Base-by-base conservation (phyloP, 768 basidiomycete species). In the Arthromyces matolae region DNA sequence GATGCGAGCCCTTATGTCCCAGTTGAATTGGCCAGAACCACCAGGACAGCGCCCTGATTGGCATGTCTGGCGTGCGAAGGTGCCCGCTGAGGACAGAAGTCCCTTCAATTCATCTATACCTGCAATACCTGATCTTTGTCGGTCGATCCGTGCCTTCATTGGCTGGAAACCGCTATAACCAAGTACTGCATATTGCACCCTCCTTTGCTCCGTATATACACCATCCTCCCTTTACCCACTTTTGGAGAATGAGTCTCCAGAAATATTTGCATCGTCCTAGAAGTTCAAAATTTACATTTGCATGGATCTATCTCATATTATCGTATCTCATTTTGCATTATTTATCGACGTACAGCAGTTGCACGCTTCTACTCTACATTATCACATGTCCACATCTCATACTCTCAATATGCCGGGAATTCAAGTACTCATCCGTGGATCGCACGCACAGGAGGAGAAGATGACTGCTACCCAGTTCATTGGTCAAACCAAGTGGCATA, bases 131-230 rank as follows among this genome's bases (percentile, higher is more conserved):
- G 58, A 63, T 33, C 27, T 75, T 2, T 78, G 77, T 51, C 65
- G 81, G 54, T 68, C 73, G 36, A 54, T 84, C 43, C 74, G 79
- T n/a, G 78, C 72, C 28, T 83, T 82, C 55, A 75, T 80, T 20
- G 79, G 71, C 45, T 67, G 69, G 57, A 81, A 83, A 58, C 59
- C 64, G 8, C 45, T 56, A 31, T 36, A 18, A 18, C 14, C 0
- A n/a, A n/a, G n/a, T n/a, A n/a, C n/a, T n/a, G n/a, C n/a, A n/a
- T n/a, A n/a, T n/a, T n/a, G n/a, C n/a, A n/a, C n/a, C n/a, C n/a
- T n/a, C n/a, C n/a, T n/a, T n/a, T n/a, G n/a, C n/a, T n/a, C n/a
- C n/a, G n/a, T 36, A 4, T 36, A 18, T 7, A n/a, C 35, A 6
- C 7, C 13, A 8, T n/a, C 19, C 25, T 32, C 24, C 22, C 23